A percentile compares a stretch with the other conserved stretches of the same genome.
These are phyloP conservation scores for Ligustrum vulgare DNA, from an alignment of 257 asterid species.

Conservation along the genomic window DNA sequence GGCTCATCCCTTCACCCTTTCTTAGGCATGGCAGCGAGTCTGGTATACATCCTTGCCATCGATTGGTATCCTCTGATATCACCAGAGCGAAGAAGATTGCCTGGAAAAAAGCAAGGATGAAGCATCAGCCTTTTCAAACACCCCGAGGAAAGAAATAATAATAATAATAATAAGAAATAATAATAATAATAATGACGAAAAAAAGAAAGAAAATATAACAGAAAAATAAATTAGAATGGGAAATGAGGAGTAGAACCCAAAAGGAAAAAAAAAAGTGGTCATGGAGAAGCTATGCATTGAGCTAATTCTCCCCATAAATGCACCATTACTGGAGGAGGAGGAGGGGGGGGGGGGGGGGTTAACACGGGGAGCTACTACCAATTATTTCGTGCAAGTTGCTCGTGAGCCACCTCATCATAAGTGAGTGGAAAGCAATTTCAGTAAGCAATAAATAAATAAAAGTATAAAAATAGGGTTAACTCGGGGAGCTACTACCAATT, in stretches of 20 bases:
- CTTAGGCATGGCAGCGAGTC: conserved; percentile 98
- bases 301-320: neutral
- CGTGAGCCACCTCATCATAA: neutral
- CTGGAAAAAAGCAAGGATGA: conserved; percentile 30
- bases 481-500: no score
- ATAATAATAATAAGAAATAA: neutral
- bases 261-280: neutral
- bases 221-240: neutral
- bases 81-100: conserved; percentile 93
- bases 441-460: no score
- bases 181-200: neutral
- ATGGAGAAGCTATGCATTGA: neutral
- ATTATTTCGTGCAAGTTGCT: no score
- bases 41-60: conserved; percentile 96
- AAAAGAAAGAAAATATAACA: neutral
- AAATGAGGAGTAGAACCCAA: neutral
- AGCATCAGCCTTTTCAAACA: neutral
- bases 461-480: neutral
- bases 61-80: conserved; percentile 90
- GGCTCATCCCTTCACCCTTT: conserved; percentile 47
- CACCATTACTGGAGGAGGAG: neutral
- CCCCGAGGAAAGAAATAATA: neutral
- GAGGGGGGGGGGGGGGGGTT: no score
- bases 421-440: no score
- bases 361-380: no score